Percentiles rank a stretch among this genome's conserved stretches.
These are phyloP conservation scores for Mimosa bimucronata DNA, from an alignment of 306 rosid genomes.

Conservation along the genomic window DNA sequence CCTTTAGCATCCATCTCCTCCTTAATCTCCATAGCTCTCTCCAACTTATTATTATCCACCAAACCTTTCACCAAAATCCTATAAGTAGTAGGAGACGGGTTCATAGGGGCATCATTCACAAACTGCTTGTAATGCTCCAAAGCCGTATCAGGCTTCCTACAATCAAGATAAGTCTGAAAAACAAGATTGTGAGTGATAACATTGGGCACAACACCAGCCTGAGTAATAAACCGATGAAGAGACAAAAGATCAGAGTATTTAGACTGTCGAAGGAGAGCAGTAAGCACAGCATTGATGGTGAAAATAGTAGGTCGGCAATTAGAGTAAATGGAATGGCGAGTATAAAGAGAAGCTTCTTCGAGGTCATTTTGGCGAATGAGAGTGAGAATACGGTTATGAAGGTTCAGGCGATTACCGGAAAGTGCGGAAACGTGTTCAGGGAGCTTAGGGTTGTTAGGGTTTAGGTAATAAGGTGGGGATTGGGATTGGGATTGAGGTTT, in stretches of 20 bases:
- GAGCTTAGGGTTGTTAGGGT: conserved; percentile 85
- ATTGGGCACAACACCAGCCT: conserved; percentile 91
- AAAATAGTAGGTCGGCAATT: conserved; percentile 92
- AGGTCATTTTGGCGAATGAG: conserved; percentile 83
- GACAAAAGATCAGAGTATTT: conserved; percentile 85
- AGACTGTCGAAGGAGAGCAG: conserved; percentile 82
- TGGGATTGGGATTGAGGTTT: conserved; percentile 49
- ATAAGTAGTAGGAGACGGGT: conserved; percentile 81
- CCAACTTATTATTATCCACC: conserved; percentile 72
- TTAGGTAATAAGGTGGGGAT: conserved; percentile 54
- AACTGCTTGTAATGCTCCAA: conserved; percentile 89
- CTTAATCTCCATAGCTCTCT: conserved; percentile 80
- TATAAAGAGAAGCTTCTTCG: conserved; percentile 89
- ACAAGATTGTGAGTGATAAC: conserved; percentile 81
- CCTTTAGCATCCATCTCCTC: conserved; percentile 72
- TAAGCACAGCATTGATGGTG: conserved; percentile 84
- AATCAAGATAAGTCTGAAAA: conserved; percentile 89
- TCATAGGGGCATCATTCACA: conserved; percentile 83
- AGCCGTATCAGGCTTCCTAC: conserved; percentile 87
- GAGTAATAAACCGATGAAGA: conserved; percentile 90
- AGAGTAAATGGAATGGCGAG: conserved; percentile 93
- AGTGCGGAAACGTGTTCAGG: conserved; percentile 82
- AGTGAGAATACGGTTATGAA: conserved; percentile 76
- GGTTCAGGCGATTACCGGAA: conserved; percentile 79
- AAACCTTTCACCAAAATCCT: conserved; percentile 74